These are phyloP conservation scores for Trametes sanguinea DNA, from an alignment of 768 basidiomycete species.

Conservation along the genomic window DNA sequence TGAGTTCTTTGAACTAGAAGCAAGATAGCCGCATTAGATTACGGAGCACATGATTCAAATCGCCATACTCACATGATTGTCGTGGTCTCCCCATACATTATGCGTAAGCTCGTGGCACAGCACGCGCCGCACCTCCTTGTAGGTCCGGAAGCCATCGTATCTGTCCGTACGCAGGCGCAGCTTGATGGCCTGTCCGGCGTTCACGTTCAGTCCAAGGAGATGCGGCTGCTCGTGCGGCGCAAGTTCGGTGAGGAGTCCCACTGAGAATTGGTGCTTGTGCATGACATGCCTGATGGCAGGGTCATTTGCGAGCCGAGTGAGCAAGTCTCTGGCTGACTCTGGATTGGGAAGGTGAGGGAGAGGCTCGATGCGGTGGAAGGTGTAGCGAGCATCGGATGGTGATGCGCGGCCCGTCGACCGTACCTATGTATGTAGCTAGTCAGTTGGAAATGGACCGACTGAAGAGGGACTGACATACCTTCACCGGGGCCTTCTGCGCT, in stretches of 20 bases:
- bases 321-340: conserved; percentile 51
- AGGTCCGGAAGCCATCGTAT: conserved; percentile 73
- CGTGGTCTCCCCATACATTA: conserved; percentile 73
- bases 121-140: conserved; percentile 63
- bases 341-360: conserved; percentile 68
- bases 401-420: conserved; percentile 53
- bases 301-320: conserved; percentile 65
- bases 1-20: conserved; percentile 72
- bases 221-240: conserved; percentile 76
- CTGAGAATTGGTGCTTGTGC: conserved; percentile 66
- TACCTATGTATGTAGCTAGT: conserved; percentile 38
- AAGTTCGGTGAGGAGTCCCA: conserved; percentile 72
- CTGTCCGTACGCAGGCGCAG: conserved; percentile 67
- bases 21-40: background rate
- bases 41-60: too few relatives aligned
- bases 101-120: conserved; percentile 80
- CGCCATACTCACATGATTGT: conserved; percentile 58
- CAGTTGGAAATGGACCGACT: background rate
- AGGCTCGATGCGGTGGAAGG: conserved; percentile 66
- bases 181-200: conserved; percentile 63
- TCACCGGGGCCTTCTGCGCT: conserved; percentile 55
- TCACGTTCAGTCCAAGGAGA: conserved; percentile 68
- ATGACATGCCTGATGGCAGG: conserved; percentile 72
- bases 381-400: conserved; percentile 46
- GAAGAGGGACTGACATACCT: conserved; percentile 42